These are phyloP conservation scores for Lagenaria siceraria DNA, from an alignment of 306 rosid species.

Conservation along the genomic window DNA sequence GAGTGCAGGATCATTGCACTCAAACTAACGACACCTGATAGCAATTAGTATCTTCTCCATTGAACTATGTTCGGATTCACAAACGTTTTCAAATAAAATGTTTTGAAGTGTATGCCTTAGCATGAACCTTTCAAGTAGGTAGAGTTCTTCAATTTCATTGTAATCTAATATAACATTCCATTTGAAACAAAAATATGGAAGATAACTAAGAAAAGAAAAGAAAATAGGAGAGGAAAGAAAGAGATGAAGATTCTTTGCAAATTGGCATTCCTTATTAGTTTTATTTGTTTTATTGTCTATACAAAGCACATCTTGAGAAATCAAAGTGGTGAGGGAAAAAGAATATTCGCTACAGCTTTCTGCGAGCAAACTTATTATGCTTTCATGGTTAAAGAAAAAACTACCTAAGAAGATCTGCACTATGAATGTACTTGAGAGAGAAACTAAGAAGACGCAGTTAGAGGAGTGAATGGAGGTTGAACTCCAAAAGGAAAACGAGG, in stretches of 20 bases:
- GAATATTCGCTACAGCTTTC: neutral
- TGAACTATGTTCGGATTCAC: no score
- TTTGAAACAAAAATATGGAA: no score
- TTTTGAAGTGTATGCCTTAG: no score
- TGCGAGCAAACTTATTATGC: neutral
- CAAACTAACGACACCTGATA: no score
- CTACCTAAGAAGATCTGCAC: neutral
- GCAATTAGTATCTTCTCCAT: no score
- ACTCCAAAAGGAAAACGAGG: slow-evolving; percentile 23
- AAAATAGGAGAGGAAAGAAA: no score
- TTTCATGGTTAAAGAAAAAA: neutral
- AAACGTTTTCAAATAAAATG: no score
- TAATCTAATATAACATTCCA: no score
- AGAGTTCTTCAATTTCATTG: no score
- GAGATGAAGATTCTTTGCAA: neutral
- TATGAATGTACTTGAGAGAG: neutral
- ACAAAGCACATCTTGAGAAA: neutral
- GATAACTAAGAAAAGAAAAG: no score
- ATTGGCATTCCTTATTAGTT: neutral
- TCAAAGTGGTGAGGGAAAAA: neutral
- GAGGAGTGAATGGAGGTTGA: slow-evolving; percentile 30
- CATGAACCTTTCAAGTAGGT: no score
- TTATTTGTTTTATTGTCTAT: neutral
- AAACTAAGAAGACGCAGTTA: slow-evolving; percentile 43
- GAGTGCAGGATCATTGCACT: no score